These are phyloP conservation scores for Vitis hybrid DNA, from an alignment of 177 flowering plant species.

Conservation along the genomic window DNA sequence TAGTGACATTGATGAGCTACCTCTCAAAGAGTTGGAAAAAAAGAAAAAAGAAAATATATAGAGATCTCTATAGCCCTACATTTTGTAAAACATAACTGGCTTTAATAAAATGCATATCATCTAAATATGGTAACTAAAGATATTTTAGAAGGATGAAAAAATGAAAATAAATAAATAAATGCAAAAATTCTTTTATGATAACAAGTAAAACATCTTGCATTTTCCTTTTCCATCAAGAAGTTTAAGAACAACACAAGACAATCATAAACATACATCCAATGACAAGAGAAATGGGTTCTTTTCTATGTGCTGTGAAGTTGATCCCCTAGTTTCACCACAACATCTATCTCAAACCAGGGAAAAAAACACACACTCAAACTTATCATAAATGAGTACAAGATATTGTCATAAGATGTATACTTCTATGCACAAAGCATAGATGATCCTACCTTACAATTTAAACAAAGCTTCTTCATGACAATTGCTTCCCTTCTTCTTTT, in stretches of 20 bases:
- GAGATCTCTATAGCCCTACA: background rate
- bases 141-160: background rate
- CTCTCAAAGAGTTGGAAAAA: too few relatives aligned
- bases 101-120: background rate
- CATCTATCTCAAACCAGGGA: background rate
- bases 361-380: background rate
- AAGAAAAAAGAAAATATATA: too few relatives aligned
- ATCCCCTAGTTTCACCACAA: background rate
- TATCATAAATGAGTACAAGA: background rate
- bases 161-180: too few relatives aligned
- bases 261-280: background rate
- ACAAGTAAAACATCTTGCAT: background rate
- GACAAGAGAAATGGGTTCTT: background rate
- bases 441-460: slow-evolving; percentile 19
- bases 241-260: background rate
- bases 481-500: slow-evolving; percentile 28
- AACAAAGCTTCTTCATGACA: slow-evolving; percentile 14
- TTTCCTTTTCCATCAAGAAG: background rate
- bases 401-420: slow-evolving; percentile 8
- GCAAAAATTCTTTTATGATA: background rate
- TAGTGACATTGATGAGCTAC: background rate
- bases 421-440: slow-evolving; percentile 10
- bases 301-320: background rate
- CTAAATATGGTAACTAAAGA: background rate
- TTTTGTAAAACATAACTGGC: background rate